These are phyloP conservation scores for Fusarium caatingaense DNA, from an alignment of 2,329 filamentous ascomycete genomes.

Conservation along the genomic window DNA sequence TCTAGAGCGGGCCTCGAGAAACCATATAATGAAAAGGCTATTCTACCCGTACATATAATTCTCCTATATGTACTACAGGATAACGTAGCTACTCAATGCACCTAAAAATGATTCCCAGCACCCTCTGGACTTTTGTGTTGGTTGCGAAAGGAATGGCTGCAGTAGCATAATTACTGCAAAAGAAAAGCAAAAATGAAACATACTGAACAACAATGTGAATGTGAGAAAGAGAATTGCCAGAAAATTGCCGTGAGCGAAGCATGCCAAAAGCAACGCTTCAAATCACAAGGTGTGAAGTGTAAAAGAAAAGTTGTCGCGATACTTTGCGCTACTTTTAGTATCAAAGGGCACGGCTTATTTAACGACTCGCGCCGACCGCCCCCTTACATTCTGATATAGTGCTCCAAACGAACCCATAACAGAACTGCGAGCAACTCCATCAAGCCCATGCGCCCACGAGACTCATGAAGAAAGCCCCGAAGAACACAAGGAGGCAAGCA, in stretches of 20 bases:
- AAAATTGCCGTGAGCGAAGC: background rate
- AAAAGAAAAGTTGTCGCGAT: background rate
- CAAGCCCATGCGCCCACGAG: constrained; percentile 73
- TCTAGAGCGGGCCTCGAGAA: background rate
- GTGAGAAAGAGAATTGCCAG: background rate
- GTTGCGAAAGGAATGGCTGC: background rate
- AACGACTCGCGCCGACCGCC: background rate
- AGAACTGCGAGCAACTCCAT: constrained; percentile 3
- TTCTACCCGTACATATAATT: background rate
- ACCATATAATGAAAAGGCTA: background rate
- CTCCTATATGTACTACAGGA: background rate
- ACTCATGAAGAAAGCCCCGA: constrained; percentile 71
- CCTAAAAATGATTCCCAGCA: background rate
- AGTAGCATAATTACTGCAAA: background rate
- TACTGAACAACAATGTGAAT: background rate
- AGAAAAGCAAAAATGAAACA: constrained; percentile 2
- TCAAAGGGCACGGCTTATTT: background rate
- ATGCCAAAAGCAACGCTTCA: background rate
- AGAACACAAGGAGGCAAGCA: constrained; percentile 68
- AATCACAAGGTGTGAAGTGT: background rate
- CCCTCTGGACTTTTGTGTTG: background rate
- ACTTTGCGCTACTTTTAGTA: background rate
- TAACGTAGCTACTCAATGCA: background rate
- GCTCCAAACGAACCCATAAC: background rate
- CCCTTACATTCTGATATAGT: background rate